Base-by-base conservation (phyloP, 2,329 filamentous ascomycete species). In the Epichloe elymi region DNA sequence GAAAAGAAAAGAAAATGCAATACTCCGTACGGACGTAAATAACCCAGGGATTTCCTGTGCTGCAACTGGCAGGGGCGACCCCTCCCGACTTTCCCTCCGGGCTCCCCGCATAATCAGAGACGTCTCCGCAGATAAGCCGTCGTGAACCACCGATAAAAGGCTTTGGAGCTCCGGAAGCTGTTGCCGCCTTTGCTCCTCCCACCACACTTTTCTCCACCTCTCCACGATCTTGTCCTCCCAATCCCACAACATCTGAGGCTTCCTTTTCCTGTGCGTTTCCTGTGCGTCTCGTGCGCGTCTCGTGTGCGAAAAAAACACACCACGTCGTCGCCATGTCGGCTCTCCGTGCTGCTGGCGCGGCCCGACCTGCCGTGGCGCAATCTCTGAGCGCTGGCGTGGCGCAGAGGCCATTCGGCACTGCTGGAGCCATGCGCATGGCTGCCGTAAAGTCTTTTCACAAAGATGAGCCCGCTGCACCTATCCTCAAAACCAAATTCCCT, bases 401-500 rank as follows among this genome's bases (percentile, higher is more conserved):
- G 12, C 40, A 38, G 14, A 52, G 57, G 41, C 12, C 42, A 30
- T 57, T 54, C 35, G 48, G 43, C 48, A 55, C 50, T 15, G 39
- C 53, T 50, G 49, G 53, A 48, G 51, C 55, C 47, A 5, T 55
- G 38, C 54, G 59, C 46, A 57, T 62, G 54, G 61, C 63, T 53
- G 62, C 65, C 41, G 63, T 66, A 36, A 67, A 64, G 57, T 59
- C 66, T 20, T 73, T 75, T 57, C 66, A 71, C 55, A 59, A 66
- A 39, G 69, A 69, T 51, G 78, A 82, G 68, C 78, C 78, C 42
- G 65, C 70, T 30, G 71, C 63, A 26, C 78, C 78, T 30, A 61
- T 70, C 3, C 63, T 81, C 60, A 77, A 76, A 70, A 78, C 75
- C 23, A 67, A 70, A 44, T 85, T 95, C 52, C 88, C 88, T 0